A percentile compares a stretch with the other conserved stretches of the same genome.
Conservation (phyloP, 2,329 filamentous ascomycete genomes). For the Geosmithia putterillii region DNA sequence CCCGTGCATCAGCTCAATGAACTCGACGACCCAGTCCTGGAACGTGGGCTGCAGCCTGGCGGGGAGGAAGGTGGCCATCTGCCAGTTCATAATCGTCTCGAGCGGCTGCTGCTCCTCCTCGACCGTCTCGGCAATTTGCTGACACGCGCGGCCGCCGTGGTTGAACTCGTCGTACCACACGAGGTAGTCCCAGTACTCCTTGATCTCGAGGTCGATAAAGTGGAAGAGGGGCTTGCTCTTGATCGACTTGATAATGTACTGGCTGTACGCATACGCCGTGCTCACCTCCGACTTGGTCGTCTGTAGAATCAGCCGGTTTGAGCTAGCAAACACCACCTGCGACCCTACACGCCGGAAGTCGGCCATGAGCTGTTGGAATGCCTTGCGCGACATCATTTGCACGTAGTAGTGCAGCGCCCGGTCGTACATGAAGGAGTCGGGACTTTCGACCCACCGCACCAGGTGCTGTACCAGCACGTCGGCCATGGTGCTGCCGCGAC, state of each 20-base stretch:
- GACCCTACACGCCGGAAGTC: conserved; percentile 94
- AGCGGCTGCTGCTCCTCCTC: conserved; percentile 50
- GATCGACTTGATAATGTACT: conserved; percentile 97
- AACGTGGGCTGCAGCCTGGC: conserved; percentile 70
- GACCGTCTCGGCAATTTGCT: conserved; percentile 57
- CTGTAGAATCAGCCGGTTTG: conserved; percentile 81
- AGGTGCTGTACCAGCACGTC: conserved; percentile 96
- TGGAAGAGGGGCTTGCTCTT: conserved; percentile 91
- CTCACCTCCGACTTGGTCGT: conserved; percentile 95
- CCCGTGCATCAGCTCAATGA: conserved; percentile 85
- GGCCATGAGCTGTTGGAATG: conserved; percentile 90
- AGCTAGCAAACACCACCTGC: conserved; percentile 87
- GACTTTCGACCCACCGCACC: conserved; percentile 92
- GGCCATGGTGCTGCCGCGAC: conserved; percentile 82
- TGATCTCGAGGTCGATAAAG: conserved; percentile 93
- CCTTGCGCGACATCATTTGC: conserved; percentile 96
- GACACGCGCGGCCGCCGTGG: conserved; percentile 88
- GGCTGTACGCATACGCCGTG: conserved; percentile 91
- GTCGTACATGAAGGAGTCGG: conserved; percentile 91
- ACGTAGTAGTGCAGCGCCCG: conserved; percentile 92
- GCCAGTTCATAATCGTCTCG: conserved; percentile 97
- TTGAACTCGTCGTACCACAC: conserved; percentile 99
- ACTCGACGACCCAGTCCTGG: conserved; percentile 87
- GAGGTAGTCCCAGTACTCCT: conserved; percentile 98
- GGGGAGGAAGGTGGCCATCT: conserved; percentile 83